phyloP scores from a whole-genome alignment of 2,329 filamentous ascomycete genomes.

The Colletotrichum sp. region DNA sequence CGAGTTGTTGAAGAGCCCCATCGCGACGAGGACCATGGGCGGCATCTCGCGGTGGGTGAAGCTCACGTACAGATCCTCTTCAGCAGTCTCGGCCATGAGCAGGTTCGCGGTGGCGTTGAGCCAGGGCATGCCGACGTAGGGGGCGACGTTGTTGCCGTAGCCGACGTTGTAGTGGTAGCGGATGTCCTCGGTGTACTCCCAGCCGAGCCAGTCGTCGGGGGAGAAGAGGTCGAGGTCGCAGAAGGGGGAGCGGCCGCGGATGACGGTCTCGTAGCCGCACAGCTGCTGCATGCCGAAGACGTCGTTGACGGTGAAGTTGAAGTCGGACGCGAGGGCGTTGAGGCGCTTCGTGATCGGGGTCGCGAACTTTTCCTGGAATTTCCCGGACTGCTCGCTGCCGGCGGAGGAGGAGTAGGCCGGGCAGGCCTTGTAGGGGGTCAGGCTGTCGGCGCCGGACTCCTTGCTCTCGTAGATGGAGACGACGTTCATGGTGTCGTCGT shows the following conservation, averaged over 20 bases:
- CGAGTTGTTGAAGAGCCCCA: conserved; percentile 75
- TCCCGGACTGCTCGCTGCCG: conserved; percentile 59
- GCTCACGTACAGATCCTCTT: conserved; percentile 68
- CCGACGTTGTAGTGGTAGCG: conserved; percentile 71
- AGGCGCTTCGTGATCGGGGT: conserved; percentile 64
- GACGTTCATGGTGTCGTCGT: conserved; percentile 58
- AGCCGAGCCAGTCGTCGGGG: conserved; percentile 68
- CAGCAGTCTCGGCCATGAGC: conserved; percentile 42
- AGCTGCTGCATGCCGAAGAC: conserved; percentile 71
- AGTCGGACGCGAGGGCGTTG: conserved; percentile 54
- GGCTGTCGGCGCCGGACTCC: conserved; percentile 60
- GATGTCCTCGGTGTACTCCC: conserved; percentile 69
- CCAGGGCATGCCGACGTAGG: conserved; percentile 69
- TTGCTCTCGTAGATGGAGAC: conserved; percentile 61
- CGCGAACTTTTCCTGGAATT: conserved; percentile 61
- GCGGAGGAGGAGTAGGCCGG: conserved; percentile 64
- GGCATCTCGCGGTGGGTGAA: conserved; percentile 75
- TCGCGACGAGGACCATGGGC: conserved; percentile 68
- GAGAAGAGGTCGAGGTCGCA: conserved; percentile 65
- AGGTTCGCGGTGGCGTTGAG: conserved; percentile 63
- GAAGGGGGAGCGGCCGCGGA: conserved; percentile 65
- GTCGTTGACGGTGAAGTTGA: conserved; percentile 69
- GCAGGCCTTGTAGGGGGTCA: conserved; percentile 71
- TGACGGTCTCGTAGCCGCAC: conserved; percentile 70
- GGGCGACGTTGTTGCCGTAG: conserved; percentile 64